Conservation (phyloP, 2,329 filamentous ascomycete species). For the Malbranchea zuffiana region DNA sequence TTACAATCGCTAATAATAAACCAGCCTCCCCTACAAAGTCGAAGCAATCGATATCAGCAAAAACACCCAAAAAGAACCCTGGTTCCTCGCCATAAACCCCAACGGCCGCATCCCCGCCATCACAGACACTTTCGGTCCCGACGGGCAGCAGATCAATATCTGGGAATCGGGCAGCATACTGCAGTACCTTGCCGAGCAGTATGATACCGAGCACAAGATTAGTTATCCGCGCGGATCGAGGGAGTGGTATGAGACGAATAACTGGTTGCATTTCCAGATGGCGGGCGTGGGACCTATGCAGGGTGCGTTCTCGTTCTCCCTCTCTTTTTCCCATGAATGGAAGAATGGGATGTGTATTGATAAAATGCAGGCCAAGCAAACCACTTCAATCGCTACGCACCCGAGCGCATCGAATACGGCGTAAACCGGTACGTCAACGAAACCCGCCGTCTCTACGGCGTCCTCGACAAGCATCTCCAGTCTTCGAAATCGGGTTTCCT, state of each 20-base stretch:
- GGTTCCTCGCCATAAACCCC: constrained; percentile 86
- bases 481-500: constrained; percentile 42
- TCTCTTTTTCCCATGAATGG: background rate
- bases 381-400: constrained; percentile 73
- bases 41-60: constrained; percentile 60
- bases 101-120: constrained; percentile 85
- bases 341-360: background rate
- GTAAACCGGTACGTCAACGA: constrained; percentile 75
- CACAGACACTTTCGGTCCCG: constrained; percentile 64
- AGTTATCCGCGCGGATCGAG: constrained; percentile 61
- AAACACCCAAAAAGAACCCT: constrained; percentile 71
- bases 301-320: constrained; percentile 41
- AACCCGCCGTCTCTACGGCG: constrained; percentile 67
- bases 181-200: constrained; percentile 71
- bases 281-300: constrained; percentile 75
- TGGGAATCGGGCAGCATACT: constrained; percentile 80
- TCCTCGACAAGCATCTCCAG: constrained; percentile 60
- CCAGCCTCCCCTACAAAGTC: constrained; percentile 60
- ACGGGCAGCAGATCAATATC: constrained; percentile 61
- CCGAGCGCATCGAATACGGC: constrained; percentile 71
- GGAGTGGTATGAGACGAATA: constrained; percentile 70
- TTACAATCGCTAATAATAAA: background rate
- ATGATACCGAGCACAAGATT: constrained; percentile 72
- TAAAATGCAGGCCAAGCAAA: constrained; percentile 43
- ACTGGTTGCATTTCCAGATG: constrained; percentile 71